These are phyloP conservation scores for Aspergillus unguis DNA, from an alignment of 2,329 filamentous ascomycete genomes.

Conservation along the genomic window DNA sequence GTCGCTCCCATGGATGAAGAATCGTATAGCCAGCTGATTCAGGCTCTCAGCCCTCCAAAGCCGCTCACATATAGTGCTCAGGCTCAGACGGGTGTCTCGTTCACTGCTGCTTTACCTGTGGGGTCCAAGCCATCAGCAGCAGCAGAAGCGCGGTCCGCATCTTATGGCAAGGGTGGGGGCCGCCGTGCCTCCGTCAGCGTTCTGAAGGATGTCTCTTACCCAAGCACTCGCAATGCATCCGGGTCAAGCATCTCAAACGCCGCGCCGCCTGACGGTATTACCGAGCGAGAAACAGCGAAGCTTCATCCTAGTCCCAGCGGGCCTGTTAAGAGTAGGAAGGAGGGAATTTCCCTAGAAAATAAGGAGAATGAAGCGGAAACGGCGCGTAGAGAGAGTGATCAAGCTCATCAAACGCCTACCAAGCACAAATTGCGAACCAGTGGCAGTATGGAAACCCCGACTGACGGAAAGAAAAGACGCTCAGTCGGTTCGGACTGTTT, in stretches of 20 bases:
- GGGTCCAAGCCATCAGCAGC: constrained; percentile 28
- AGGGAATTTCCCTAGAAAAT: constrained; percentile 23
- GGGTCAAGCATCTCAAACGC: constrained; percentile 31
- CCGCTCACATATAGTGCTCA: constrained; percentile 27
- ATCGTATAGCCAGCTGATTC: constrained; percentile 35
- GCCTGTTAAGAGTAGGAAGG: constrained; percentile 34
- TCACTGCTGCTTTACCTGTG: constrained; percentile 22
- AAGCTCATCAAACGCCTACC: constrained; percentile 15
- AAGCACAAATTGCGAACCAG: constrained; percentile 21
- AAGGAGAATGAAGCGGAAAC: constrained; percentile 23
- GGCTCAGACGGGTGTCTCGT: constrained; percentile 31
- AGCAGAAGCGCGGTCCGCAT: constrained; percentile 26
- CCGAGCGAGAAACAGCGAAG: constrained; percentile 23
- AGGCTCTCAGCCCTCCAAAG: constrained; percentile 38
- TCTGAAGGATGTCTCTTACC: constrained; percentile 30
- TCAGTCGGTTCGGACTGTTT: constrained; percentile 19
- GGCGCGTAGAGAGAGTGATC: constrained; percentile 20
- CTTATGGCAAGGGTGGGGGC: constrained; percentile 22
- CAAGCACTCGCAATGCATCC: constrained; percentile 31
- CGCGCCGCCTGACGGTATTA: constrained; percentile 14
- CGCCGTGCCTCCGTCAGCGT: constrained; percentile 18
- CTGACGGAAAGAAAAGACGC: constrained; percentile 25
- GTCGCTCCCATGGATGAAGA: constrained; percentile 35
- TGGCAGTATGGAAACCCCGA: constrained; percentile 20
- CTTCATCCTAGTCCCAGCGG: constrained; percentile 32